These are phyloP conservation scores for Metschnikowia vanudenii DNA, from an alignment of 805 yeast genomes.

Conservation along the genomic window DNA sequence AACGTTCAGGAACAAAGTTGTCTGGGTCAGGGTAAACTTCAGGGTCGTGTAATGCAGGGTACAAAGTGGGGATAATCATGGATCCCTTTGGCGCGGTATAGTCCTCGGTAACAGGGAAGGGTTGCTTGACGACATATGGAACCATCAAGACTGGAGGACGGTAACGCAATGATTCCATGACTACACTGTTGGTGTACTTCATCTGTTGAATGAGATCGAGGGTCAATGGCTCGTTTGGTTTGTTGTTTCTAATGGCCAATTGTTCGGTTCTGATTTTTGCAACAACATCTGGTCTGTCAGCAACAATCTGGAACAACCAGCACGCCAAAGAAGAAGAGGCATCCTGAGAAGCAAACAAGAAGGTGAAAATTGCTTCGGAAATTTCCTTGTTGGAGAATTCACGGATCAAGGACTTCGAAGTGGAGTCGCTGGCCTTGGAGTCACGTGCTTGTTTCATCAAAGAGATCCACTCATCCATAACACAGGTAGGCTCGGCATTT, in stretches of 20 bases:
- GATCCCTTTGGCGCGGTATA: conserved; percentile 96
- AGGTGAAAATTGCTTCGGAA: conserved; percentile 94
- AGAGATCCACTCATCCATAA: conserved; percentile 93
- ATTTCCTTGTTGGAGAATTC: conserved; percentile 88
- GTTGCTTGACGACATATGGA: conserved; percentile 88
- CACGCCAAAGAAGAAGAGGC: conserved; percentile 96
- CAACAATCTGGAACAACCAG: conserved; percentile 95
- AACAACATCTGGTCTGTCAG: conserved; percentile 92
- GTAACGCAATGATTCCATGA: conserved; percentile 87
- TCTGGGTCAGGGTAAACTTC: conserved; percentile 96
- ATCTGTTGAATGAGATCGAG: conserved; percentile 79
- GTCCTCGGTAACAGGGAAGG: conserved; percentile 75
- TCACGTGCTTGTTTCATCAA: conserved; percentile 75
- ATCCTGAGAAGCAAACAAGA: conserved; percentile 96
- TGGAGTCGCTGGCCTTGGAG: conserved; percentile 48
- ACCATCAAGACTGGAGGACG: conserved; percentile 99
- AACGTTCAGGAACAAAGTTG: conserved; percentile 92
- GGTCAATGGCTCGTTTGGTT: conserved; percentile 58
- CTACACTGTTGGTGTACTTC: conserved; percentile 87
- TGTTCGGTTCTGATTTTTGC: conserved; percentile 90
- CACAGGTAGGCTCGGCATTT: conserved; percentile 81
- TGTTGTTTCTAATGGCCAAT: conserved; percentile 73
- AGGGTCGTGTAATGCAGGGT: conserved; percentile 96
- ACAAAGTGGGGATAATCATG: conserved; percentile 93
- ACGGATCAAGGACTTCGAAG: conserved; percentile 62